These are phyloP conservation scores for Mortierella sp. DNA, from an alignment of 371 early-diverging fungal species.

Conservation along the genomic window DNA sequence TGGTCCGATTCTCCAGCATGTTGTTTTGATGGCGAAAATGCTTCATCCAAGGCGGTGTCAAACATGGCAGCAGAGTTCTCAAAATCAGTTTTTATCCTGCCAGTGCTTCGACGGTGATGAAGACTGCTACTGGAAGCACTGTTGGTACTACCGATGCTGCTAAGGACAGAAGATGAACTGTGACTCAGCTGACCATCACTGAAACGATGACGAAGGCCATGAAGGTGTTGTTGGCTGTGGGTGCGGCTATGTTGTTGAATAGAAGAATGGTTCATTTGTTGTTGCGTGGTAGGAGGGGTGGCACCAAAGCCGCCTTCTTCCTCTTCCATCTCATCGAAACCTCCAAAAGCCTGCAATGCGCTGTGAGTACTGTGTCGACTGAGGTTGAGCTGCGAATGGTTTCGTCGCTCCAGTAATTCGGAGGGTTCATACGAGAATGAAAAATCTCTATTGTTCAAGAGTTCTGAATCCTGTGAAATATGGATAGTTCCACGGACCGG, in stretches of 20 bases:
- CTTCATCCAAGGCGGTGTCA: slow-evolving; percentile 28
- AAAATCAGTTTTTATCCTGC: slow-evolving; percentile 25
- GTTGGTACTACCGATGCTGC: slow-evolving; percentile 26
- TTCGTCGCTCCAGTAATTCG: slow-evolving; percentile 39
- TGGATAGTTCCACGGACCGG: slow-evolving; percentile 39
- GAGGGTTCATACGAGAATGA: slow-evolving; percentile 49
- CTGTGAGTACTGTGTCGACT: slow-evolving; percentile 15
- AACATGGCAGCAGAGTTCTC: slow-evolving; percentile 13
- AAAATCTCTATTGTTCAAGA: slow-evolving; percentile 54
- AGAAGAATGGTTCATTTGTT: background rate
- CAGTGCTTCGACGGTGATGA: slow-evolving; percentile 36
- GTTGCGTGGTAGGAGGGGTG: slow-evolving; percentile 13
- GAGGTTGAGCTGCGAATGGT: slow-evolving; percentile 15
- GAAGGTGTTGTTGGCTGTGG: background rate
- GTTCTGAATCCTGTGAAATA: slow-evolving; percentile 45
- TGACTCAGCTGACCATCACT: slow-evolving; percentile 42
- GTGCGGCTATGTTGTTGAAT: background rate
- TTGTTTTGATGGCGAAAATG: slow-evolving; percentile 20
- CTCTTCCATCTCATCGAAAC: slow-evolving; percentile 30
- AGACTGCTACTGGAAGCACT: slow-evolving; percentile 25
- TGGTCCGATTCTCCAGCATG: slow-evolving; percentile 18
- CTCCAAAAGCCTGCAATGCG: slow-evolving; percentile 16
- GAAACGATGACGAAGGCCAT: slow-evolving; percentile 30
- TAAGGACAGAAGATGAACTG: slow-evolving; percentile 25
- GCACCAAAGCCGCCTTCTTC: slow-evolving; percentile 38